Evolutionary conservation across 2,329 filamentous ascomycete species (phyloP).

Genomic region (Acarospora socialis): DNA sequence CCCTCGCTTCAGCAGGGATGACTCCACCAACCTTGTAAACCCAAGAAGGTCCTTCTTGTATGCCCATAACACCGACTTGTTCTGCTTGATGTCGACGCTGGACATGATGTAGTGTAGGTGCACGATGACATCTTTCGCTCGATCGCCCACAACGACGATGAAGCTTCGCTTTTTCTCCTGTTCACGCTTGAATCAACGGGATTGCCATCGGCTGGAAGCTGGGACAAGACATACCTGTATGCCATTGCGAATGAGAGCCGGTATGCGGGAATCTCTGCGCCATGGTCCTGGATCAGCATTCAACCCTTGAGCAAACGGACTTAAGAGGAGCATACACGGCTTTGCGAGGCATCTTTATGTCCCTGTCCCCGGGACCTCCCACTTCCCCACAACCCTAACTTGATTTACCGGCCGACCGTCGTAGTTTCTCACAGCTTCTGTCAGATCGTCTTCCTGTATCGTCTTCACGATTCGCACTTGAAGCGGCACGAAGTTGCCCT

Average conservation of each 20-base stretch:
- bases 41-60: conserved; percentile 96
- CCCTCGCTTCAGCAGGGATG: no score
- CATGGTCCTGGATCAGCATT: conserved; percentile 19
- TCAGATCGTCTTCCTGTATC: no score
- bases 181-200: background rate
- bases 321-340: conserved; percentile 20
- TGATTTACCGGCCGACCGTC: no score
- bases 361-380: no score
- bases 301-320: conserved; percentile 8
- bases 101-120: conserved; percentile 89
- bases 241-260: conserved; percentile 80
- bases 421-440: no score
- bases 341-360: conserved; percentile 41
- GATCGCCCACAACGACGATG: conserved; percentile 91
- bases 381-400: no score
- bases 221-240: conserved; percentile 36
- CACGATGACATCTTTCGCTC: conserved; percentile 91
- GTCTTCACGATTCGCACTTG: no score
- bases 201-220: background rate
- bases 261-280: conserved; percentile 73
- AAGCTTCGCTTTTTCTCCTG: conserved; percentile 93
- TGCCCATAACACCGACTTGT: conserved; percentile 94
- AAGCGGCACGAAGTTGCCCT: no score
- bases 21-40: conserved; percentile 79
- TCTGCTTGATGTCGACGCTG: conserved; percentile 77